Conservation (phyloP, 441 rosid genomes). For the Euphorbia schlechtendalii region DNA sequence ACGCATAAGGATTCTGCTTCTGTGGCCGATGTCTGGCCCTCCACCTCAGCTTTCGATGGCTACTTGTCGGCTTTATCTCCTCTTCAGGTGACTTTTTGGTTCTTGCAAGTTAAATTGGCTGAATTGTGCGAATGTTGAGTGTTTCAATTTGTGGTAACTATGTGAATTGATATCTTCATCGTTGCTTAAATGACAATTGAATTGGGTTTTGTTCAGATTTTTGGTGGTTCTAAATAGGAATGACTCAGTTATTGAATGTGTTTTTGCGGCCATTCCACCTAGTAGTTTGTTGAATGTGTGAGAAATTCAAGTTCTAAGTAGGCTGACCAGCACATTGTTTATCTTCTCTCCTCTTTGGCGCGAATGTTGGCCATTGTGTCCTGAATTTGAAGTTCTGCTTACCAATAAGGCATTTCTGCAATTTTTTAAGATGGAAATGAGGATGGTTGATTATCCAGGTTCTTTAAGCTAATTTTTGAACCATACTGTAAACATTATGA, state of each 20-base stretch:
- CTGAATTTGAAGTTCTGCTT: background rate
- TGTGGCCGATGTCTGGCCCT: conserved; percentile 98
- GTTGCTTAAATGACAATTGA: too few species aligned
- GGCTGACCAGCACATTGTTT: background rate
- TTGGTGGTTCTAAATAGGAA: background rate
- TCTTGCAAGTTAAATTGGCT: background rate
- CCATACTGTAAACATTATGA: background rate
- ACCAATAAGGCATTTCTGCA: background rate
- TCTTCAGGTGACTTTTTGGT: conserved; percentile 56
- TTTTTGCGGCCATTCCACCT: background rate
- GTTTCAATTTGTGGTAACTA: background rate
- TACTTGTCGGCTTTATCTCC: conserved; percentile 91
- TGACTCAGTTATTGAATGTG: background rate
- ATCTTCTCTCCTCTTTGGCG: too few species aligned
- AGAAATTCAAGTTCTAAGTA: background rate
- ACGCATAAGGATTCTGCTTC: conserved; percentile 88
- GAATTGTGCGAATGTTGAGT: conserved; percentile 12
- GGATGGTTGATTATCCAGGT: background rate
- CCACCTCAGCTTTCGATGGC: conserved; percentile 95
- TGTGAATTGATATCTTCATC: too few species aligned
- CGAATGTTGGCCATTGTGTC: background rate
- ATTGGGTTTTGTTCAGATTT: background rate
- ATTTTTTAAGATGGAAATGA: background rate
- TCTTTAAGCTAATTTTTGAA: too few species aligned
- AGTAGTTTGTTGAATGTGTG: background rate